Evolutionary conservation across 1,284 basidiomycete species (phyloP).

Genomic region (Coniophora puteana): DNA sequence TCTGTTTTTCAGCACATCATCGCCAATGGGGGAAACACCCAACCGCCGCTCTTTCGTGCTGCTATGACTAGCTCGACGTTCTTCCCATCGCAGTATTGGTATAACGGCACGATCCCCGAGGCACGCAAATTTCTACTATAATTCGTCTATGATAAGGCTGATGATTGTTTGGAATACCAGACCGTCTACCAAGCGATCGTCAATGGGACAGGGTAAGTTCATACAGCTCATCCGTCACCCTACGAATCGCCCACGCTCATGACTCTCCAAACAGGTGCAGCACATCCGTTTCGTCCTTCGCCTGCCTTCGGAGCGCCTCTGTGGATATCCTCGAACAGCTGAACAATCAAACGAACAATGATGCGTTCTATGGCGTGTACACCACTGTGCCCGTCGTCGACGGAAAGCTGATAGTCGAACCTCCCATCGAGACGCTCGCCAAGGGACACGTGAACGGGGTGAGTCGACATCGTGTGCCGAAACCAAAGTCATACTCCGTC

Average conservation of each 20-base stretch:
- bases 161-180: conserved; percentile 10
- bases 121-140: conserved; percentile 16
- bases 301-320: conserved; percentile 3
- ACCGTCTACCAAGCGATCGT: conserved; percentile 26
- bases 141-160: not conserved
- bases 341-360: not conserved
- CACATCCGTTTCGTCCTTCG: not conserved
- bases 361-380: conserved; percentile 5
- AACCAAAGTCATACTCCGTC: not conserved
- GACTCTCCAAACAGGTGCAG: not conserved
- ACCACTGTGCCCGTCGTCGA: conserved; percentile 7
- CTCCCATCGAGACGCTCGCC: conserved; percentile 5
- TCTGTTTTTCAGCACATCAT: conserved; percentile 25
- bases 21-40: conserved; percentile 25
- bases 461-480: not conserved
- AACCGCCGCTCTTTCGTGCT: conserved; percentile 37
- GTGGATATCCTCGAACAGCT: not conserved
- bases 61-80: conserved; percentile 41
- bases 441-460: conserved; percentile 3
- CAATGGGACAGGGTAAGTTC: conserved; percentile 25
- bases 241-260: not conserved
- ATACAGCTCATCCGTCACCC: conserved; percentile 4
- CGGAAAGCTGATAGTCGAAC: conserved; percentile 6
- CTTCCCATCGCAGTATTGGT: conserved; percentile 39
- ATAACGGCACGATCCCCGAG: conserved; percentile 37